Base-by-base conservation (phyloP, 2,329 filamentous ascomycete genomes). In the Colletotrichum camelliae region DNA sequence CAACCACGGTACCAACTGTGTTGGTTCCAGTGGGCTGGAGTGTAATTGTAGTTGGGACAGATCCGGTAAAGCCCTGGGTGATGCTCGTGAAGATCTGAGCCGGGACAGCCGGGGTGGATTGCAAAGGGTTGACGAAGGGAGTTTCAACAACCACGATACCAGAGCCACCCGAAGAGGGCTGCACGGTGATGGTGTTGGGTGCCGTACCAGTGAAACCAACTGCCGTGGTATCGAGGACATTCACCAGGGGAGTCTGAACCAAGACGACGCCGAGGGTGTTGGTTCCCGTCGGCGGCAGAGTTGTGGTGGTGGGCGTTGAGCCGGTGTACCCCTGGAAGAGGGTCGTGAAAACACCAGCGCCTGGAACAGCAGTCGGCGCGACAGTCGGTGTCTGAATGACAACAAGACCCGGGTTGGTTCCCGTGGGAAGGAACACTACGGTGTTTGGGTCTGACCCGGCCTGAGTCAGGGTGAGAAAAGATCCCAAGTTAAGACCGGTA, bases 81-180 rank as follows among this genome's bases (percentile, higher is more conserved):
- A 57, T 61, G 9, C 60, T 76, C 12, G 70, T 75, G 48, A 75
- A 76, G 31, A 52, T 21, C 27, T n/a, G 43, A 5, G 60, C 74
- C 18, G 43, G 12, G 16, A 58, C 58, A 12, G 48, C 58, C 6
- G 48, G 27, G 15, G 15, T 39, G n/a, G 67, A 29, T 0, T 33
- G 57, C 43, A 29, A 24, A 5, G 73, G 64, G 27, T 33, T 66
- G 9, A 66, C 21, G 48, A 70, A 67, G 0, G 74, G 74, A n/a
- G 74, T 74, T 37, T 76, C 57, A 33, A 76, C 67, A 33, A 76
- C 71, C 37, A 76, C 74, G n/a, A 74, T 61, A 52, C 74, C 61
- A 58, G 70, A 55, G 57, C 70, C 70, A 27, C 73, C 73, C 21
- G 31, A 62, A 15, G 73, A 29, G 33, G 73, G 73, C 57, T 73